Conservation (phyloP, 345 rosid species). For the Physaria fendleri region DNA sequence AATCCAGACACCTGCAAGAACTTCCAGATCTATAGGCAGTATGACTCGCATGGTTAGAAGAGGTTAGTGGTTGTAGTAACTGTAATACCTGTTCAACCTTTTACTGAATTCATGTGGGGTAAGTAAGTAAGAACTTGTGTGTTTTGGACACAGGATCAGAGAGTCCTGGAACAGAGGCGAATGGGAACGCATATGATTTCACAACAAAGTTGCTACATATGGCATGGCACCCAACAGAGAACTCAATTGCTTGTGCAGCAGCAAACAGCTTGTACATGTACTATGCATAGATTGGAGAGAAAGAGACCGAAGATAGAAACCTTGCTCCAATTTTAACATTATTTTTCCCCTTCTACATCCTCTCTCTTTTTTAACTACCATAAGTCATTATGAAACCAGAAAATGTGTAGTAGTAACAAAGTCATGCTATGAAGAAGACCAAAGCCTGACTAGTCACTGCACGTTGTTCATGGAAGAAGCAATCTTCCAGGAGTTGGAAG, state of each 20-base stretch:
- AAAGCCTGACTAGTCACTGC: slow-evolving; percentile 23
- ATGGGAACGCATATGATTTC: slow-evolving; percentile 88
- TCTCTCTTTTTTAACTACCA: slow-evolving; percentile 22
- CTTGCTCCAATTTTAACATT: slow-evolving; percentile 22
- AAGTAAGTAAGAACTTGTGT: too few relatives aligned
- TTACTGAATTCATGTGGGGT: neutral
- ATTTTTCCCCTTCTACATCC: neutral
- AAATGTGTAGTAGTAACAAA: slow-evolving; percentile 26
- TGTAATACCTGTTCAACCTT: neutral
- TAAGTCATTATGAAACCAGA: slow-evolving; percentile 31
- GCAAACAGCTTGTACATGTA: slow-evolving; percentile 99
- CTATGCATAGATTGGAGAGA: slow-evolving; percentile 55
- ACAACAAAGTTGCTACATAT: slow-evolving; percentile 90
- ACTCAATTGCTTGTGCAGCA: slow-evolving; percentile 98
- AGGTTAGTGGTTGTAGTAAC: too few relatives aligned
- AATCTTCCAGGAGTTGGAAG: slow-evolving; percentile 16
- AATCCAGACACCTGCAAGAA: slow-evolving; percentile 72
- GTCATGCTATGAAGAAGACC: slow-evolving; percentile 19
- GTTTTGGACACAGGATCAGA: slow-evolving; percentile 97
- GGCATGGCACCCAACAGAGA: slow-evolving; percentile 98
- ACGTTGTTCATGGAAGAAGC: slow-evolving; percentile 12
- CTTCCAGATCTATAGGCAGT: slow-evolving; percentile 67
- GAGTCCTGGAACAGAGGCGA: slow-evolving; percentile 45
- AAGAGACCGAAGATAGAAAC: neutral
- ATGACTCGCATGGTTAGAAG: slow-evolving; percentile 84